Percentiles rank a stretch among this genome's conserved stretches.
Evolutionary conservation across 345 rosid species (phyloP).

Genomic region (Arabis alpina): DNA sequence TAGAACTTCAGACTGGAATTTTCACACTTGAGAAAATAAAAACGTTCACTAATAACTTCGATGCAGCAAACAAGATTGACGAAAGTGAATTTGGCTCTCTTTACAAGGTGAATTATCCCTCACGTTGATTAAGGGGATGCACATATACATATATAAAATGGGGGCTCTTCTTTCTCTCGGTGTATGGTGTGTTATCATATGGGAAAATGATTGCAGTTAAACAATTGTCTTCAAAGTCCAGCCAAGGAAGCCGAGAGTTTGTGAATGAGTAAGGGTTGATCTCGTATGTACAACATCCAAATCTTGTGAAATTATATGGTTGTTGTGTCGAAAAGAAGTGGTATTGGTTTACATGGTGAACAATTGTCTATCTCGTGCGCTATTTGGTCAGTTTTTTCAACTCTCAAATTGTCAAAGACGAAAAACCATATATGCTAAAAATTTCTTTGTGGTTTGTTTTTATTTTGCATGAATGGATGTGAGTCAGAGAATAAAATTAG

Average conservation of each 20-base stretch:
- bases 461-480: no score
- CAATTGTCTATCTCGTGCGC: constrained; percentile 56
- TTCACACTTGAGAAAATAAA: constrained; percentile 57
- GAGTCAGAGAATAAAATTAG: no score
- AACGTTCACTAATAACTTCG: constrained; percentile 61
- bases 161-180: not conserved
- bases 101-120: constrained; percentile 44
- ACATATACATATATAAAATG: no score
- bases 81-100: constrained; percentile 70
- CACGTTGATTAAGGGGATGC: no score
- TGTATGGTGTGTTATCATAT: constrained; percentile 58
- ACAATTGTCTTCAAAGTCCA: constrained; percentile 62
- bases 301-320: constrained; percentile 65
- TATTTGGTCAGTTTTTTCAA: constrained; percentile 61
- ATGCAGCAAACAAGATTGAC: constrained; percentile 57
- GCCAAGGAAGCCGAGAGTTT: constrained; percentile 68
- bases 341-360: constrained; percentile 63
- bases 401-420: constrained; percentile 58
- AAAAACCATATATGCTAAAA: not conserved
- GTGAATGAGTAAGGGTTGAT: constrained; percentile 64
- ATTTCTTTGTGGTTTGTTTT: not conserved
- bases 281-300: constrained; percentile 66
- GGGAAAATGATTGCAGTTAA: constrained; percentile 63
- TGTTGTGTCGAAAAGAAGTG: constrained; percentile 65
- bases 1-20: constrained; percentile 56